Percentiles rank a stretch among this genome's conserved stretches.
Evolutionary conservation across 75 land plant genomes (phyloP).

Genomic region (Sequoiadendron giganteum): DNA sequence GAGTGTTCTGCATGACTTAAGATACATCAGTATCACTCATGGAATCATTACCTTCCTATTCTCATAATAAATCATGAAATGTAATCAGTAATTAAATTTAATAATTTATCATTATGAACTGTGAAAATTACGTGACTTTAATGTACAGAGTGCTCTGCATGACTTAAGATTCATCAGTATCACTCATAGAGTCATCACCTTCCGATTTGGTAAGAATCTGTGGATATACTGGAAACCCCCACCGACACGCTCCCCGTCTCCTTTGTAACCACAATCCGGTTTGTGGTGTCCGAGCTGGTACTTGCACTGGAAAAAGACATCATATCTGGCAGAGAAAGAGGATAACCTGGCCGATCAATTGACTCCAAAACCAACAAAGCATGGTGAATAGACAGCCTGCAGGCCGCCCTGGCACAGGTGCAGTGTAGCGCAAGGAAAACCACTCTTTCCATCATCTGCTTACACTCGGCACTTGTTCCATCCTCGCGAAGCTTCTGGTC

Average conservation of each 20-base stretch:
- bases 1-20: too few relatives aligned
- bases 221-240: background rate
- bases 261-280: background rate
- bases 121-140: too few relatives aligned
- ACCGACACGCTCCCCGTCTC: background rate
- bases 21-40: too few relatives aligned
- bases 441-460: background rate
- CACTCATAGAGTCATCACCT: background rate
- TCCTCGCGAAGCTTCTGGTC: slow-evolving; percentile 6
- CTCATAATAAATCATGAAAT: too few relatives aligned
- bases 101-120: too few relatives aligned
- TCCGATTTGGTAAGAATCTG: background rate
- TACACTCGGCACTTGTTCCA: background rate
- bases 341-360: background rate
- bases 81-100: too few relatives aligned
- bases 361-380: slow-evolving; percentile 2
- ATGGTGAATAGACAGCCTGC: background rate
- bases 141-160: too few relatives aligned
- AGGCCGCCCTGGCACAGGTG: background rate
- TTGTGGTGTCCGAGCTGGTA: background rate
- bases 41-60: too few relatives aligned
- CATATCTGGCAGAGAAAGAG: background rate
- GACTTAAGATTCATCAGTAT: too few relatives aligned
- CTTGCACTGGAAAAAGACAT: background rate
- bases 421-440: slow-evolving; percentile 2